Evolutionary conservation across 164 flowering plant genomes (phyloP).

Genomic region (Tetrastigma voinierianum): DNA sequence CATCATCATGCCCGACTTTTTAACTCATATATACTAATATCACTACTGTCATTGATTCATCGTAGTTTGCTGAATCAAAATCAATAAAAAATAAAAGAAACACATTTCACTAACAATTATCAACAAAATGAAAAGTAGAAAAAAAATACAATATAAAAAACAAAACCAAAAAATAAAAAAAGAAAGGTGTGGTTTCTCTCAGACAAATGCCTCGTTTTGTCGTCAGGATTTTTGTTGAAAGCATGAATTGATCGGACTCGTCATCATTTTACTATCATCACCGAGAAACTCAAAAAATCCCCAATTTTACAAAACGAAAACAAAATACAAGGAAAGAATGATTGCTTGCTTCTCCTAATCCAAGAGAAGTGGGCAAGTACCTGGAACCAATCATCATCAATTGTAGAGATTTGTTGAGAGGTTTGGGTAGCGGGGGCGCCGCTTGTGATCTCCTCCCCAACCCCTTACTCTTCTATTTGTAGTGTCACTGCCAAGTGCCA

Average conservation of each 20-base stretch:
- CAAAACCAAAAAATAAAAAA: neutral
- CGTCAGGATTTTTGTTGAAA: conserved; percentile 33
- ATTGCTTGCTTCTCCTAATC: too few species aligned
- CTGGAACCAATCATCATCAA: too few species aligned
- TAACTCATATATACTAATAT: too few species aligned
- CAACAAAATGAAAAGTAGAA: neutral
- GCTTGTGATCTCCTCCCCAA: too few species aligned
- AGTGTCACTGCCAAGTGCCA: too few species aligned
- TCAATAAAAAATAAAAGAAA: neutral
- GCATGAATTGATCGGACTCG: conserved; percentile 47
- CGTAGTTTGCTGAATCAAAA: too few species aligned
- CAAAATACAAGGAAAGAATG: neutral
- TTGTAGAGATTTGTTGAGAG: too few species aligned
- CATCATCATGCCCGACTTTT: conserved; percentile 30
- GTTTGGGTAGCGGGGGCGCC: too few species aligned
- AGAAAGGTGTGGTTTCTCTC: conserved; percentile 27
- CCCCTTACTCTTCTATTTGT: too few species aligned
- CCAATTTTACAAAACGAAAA: neutral
- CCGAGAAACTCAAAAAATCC: conserved; percentile 26
- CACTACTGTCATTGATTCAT: too few species aligned
- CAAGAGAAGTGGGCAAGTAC: too few species aligned
- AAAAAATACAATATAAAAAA: neutral
- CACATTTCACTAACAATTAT: too few species aligned
- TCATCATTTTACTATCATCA: conserved; percentile 54
- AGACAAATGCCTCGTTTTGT: conserved; percentile 70